Evolutionary conservation across 495 filamentous ascomycete species (phyloP), one percentile per base, ranked within the genome.

Genomic region (Lasiosphaeris hirsuta): DNA sequence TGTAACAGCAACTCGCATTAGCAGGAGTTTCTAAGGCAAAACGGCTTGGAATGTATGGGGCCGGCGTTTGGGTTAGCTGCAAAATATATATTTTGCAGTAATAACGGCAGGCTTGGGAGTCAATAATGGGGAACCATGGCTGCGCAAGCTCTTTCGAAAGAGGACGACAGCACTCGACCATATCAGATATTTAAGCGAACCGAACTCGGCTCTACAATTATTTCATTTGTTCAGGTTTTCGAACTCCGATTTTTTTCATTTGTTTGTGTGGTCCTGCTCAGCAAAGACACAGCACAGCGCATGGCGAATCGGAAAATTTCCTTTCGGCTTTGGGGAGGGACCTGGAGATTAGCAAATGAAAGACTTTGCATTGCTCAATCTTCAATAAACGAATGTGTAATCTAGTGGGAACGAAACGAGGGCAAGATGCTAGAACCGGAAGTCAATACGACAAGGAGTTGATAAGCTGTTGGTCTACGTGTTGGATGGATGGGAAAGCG

Each of bases 331-430:
- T 2, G 23, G 5, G 23, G 5, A 30, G 23, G 30, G 41, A 13
- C 34, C 18, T 46, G 14, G 17, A 14, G 11, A 30, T 30, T 45
- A 39, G 38, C 17, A 44, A 42, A 19, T 44, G n/a, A 44, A 4
- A 8, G 43, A 9, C n/a, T 19, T 18, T 45, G 7, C 23, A 7
- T 54, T 23, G 13, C 35, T 42, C n/a, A 37, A 10, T 36, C 18
- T 53, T 64, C 36, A 37, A 37, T 56, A 59, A 63, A 58, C 39
- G 55, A 68, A 65, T 65, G 62, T 68, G 55, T 68, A 68, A 68
- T 67, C 52, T 55, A 55, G 41, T 50, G 36, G 58, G 42, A 35
- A 30, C 13, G 50, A 51, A 37, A 33, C 14, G 15, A 42, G 15
- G 46, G 47, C 8, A 34, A 10, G 34, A 43, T 43, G 11, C 18